These are phyloP conservation scores for Colletotrichum gigasporum DNA, from an alignment of 2,329 filamentous ascomycete genomes.

Conservation along the genomic window DNA sequence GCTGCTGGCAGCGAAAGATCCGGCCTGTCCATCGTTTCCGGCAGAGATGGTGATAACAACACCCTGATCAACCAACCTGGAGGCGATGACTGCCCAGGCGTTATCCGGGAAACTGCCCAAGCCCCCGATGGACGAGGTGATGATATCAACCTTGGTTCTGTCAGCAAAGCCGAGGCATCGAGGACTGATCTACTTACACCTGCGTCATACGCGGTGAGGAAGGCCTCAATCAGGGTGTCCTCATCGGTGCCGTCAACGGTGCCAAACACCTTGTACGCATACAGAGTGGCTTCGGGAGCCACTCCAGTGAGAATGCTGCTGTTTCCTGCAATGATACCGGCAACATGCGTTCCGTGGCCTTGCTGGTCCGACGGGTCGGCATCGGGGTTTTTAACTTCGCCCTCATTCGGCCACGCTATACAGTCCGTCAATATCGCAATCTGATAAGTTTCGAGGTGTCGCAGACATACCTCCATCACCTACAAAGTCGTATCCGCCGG, in stretches of 20 bases:
- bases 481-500: conserved; percentile 24
- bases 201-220: conserved; percentile 21
- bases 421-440: background rate
- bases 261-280: conserved; percentile 28
- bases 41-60: conserved; percentile 51
- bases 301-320: conserved; percentile 19
- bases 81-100: conserved; percentile 47
- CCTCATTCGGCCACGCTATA: conserved; percentile 31
- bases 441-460: conserved; percentile 28
- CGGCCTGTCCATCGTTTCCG: conserved; percentile 54
- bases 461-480: conserved; percentile 31
- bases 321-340: conserved; percentile 39
- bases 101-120: conserved; percentile 32
- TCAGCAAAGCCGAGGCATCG: background rate
- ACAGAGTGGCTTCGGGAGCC: conserved; percentile 22
- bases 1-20: conserved; percentile 50
- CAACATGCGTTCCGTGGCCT: conserved; percentile 49
- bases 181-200: conserved; percentile 14
- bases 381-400: conserved; percentile 41
- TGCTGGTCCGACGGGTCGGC: conserved; percentile 45
- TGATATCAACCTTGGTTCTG: conserved; percentile 34
- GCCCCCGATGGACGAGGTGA: conserved; percentile 36
- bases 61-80: conserved; percentile 52
- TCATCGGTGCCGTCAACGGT: conserved; percentile 26
- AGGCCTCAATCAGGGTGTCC: conserved; percentile 29